phyloP scores from a whole-genome alignment of 257 asterid species.

The Nicotiana sylvestris region DNA sequence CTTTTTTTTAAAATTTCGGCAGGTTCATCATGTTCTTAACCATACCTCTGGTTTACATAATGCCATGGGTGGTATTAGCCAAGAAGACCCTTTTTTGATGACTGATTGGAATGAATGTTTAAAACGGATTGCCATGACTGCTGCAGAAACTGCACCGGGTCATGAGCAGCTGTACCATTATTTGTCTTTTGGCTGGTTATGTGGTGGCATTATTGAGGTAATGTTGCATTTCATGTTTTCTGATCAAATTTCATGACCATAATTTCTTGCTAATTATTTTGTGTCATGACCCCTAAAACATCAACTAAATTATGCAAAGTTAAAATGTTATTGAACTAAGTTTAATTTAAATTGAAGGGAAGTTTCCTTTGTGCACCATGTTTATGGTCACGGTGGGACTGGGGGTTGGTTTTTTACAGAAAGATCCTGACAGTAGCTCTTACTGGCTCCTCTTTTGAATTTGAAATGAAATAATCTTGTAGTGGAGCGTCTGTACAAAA shows the following conservation, averaged over 20 bases:
- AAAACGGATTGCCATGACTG: slow-evolving; percentile 38
- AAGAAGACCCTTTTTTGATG: slow-evolving; percentile 73
- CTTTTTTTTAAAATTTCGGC: background rate
- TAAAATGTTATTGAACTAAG: background rate
- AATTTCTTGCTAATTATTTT: background rate
- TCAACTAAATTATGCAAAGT: background rate
- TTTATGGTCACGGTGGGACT: background rate
- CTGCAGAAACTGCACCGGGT: slow-evolving; percentile 90
- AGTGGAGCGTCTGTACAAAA: background rate
- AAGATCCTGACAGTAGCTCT: background rate
- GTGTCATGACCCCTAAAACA: background rate
- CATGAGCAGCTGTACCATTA: slow-evolving; percentile 69
- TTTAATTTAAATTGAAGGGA: background rate
- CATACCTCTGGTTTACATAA: slow-evolving; percentile 96
- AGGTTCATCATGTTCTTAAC: slow-evolving; percentile 99
- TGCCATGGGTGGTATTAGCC: slow-evolving; percentile 58
- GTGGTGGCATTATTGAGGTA: slow-evolving; percentile 99
- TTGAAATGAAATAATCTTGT: slow-evolving; percentile 1
- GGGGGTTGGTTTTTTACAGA: background rate
- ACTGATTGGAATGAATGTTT: slow-evolving; percentile 84
- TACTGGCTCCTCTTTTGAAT: background rate
- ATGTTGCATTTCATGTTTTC: slow-evolving; percentile 8
- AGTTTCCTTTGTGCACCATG: background rate
- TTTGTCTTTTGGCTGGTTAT: slow-evolving; percentile 89
- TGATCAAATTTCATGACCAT: background rate